Evolutionary conservation across 805 yeast genomes (phyloP).

Genomic region (Wickerhamomyces subpelliculosus): DNA sequence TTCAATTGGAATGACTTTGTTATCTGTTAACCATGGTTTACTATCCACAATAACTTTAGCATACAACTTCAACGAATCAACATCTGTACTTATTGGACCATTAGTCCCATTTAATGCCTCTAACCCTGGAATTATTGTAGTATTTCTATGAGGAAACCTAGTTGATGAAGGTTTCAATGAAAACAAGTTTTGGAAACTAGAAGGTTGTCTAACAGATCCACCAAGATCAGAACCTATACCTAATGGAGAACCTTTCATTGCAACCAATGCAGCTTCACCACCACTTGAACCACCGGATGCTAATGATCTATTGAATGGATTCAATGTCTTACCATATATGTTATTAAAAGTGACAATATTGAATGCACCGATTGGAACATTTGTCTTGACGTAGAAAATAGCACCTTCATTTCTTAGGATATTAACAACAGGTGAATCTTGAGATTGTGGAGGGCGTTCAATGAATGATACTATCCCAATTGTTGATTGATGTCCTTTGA

Average conservation of each 20-base stretch:
- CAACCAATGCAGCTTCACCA: slow-evolving; percentile 45
- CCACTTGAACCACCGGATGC: slow-evolving; percentile 46
- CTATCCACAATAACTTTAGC: slow-evolving; percentile 20
- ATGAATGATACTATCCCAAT: slow-evolving; percentile 42
- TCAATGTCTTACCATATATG: slow-evolving; percentile 37
- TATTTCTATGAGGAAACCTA: slow-evolving; percentile 31
- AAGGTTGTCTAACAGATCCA: slow-evolving; percentile 42
- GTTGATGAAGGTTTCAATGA: slow-evolving; percentile 37
- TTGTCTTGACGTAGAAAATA: slow-evolving; percentile 47
- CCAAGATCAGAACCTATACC: slow-evolving; percentile 52
- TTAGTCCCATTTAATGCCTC: slow-evolving; percentile 33
- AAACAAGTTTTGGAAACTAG: slow-evolving; percentile 33
- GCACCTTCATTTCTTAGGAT: slow-evolving; percentile 42
- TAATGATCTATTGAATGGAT: slow-evolving; percentile 33
- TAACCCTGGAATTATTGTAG: slow-evolving; percentile 28
- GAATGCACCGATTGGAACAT: slow-evolving; percentile 41
- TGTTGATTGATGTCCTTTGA: slow-evolving; percentile 41
- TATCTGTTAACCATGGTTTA: slow-evolving; percentile 35
- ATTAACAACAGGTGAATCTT: slow-evolving; percentile 33
- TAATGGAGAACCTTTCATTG: slow-evolving; percentile 27
- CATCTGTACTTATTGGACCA: slow-evolving; percentile 35
- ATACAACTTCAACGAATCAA: slow-evolving; percentile 28
- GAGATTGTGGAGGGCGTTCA: slow-evolving; percentile 26
- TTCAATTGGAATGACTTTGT: slow-evolving; percentile 30
- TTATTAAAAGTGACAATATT: slow-evolving; percentile 35